Percentiles rank a stretch among this genome's conserved stretches.
phyloP scores from a whole-genome alignment of 2,329 filamentous ascomycete species.

The Seiridium unicorne region DNA sequence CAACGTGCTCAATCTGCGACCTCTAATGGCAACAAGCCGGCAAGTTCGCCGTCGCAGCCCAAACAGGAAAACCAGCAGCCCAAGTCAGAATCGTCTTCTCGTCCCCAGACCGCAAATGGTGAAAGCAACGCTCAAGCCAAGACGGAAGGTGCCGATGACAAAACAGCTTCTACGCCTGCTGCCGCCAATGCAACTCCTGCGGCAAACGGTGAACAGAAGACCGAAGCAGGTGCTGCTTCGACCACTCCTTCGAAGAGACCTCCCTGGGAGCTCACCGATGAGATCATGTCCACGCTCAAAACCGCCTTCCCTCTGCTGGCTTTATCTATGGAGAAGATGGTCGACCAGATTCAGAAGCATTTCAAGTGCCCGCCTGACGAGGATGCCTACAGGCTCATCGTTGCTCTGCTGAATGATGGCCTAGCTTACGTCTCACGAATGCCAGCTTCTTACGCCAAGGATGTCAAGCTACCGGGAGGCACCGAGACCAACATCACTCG shows the following conservation, averaged over 20 bases:
- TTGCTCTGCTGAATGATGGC: constrained; percentile 95
- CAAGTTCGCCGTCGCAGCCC: constrained; percentile 44
- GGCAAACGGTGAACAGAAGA: constrained; percentile 21
- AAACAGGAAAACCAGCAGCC: constrained; percentile 53
- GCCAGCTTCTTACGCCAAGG: constrained; percentile 81
- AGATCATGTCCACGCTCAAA: constrained; percentile 93
- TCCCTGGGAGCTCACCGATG: constrained; percentile 95
- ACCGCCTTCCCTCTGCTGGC: constrained; percentile 95
- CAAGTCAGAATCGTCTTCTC: constrained; percentile 37
- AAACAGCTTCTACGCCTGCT: constrained; percentile 19
- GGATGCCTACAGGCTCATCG: constrained; percentile 94
- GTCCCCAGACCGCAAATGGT: constrained; percentile 51
- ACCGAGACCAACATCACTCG: constrained; percentile 96
- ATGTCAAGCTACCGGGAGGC: constrained; percentile 83
- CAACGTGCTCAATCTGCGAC: constrained; percentile 46
- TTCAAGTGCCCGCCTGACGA: constrained; percentile 99
- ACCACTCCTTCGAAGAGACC: constrained; percentile 61
- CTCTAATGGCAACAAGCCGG: constrained; percentile 39
- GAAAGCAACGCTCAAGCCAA: constrained; percentile 41
- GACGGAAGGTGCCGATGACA: constrained; percentile 38
- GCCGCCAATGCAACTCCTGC: constrained; percentile 15
- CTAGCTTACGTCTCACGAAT: constrained; percentile 88
- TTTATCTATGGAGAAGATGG: constrained; percentile 98
- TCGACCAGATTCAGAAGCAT: constrained; percentile 97
- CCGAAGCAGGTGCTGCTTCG: constrained; percentile 26